Percentiles rank a stretch among this genome's conserved stretches.
phyloP scores from a whole-genome alignment of 441 rosid species.

The Gossypium aridum region DNA sequence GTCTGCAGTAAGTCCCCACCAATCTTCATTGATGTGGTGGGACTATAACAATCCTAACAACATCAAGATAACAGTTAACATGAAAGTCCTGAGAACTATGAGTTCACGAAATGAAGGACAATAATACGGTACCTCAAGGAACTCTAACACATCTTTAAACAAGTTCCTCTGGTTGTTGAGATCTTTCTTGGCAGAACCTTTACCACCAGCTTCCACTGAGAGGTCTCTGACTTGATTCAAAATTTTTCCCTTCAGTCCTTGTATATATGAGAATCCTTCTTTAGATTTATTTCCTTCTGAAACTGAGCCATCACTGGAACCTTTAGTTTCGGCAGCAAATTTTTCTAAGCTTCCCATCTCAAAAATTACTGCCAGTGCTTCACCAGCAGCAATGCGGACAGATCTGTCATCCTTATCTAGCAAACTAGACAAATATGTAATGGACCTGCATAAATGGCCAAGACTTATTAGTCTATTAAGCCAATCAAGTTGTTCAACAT shows the following conservation, averaged over 20 bases:
- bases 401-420: slow-evolving; percentile 85
- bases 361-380: slow-evolving; percentile 77
- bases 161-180: slow-evolving; percentile 77
- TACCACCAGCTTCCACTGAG: slow-evolving; percentile 87
- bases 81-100: background rate
- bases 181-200: slow-evolving; percentile 91
- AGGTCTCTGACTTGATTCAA: slow-evolving; percentile 69
- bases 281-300: slow-evolving; percentile 47
- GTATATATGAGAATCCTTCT: slow-evolving; percentile 43
- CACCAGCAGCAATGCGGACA: slow-evolving; percentile 93
- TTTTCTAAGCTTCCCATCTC: slow-evolving; percentile 70
- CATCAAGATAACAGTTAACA: background rate
- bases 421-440: slow-evolving; percentile 62
- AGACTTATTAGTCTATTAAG: slow-evolving; percentile 10
- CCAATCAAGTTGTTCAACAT: background rate
- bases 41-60: slow-evolving; percentile 52
- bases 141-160: slow-evolving; percentile 74
- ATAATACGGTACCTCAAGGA: slow-evolving; percentile 59
- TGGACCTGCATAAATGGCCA: slow-evolving; percentile 47
- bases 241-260: slow-evolving; percentile 62
- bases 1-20: slow-evolving; percentile 59
- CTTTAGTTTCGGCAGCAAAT: slow-evolving; percentile 44
- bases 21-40: slow-evolving; percentile 61
- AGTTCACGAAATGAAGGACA: background rate
- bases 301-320: slow-evolving; percentile 31